phyloP scores from a whole-genome alignment of 2,329 filamentous ascomycete genomes.

The Fonsecaea monophora region DNA sequence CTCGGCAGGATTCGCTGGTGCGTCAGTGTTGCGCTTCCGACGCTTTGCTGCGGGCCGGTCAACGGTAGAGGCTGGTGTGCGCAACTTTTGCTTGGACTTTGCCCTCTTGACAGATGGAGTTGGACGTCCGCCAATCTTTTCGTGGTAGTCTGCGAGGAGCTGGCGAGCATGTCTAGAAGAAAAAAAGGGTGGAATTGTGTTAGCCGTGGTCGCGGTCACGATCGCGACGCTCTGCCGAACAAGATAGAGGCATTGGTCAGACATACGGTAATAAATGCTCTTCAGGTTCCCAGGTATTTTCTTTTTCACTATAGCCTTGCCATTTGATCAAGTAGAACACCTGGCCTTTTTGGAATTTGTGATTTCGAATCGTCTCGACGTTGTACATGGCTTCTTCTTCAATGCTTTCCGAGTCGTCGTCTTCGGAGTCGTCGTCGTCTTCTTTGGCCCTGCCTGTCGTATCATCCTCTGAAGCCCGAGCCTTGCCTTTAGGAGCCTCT shows the following conservation, averaged over 20 bases:
- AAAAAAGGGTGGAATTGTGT: background rate
- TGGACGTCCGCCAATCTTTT: conserved; percentile 52
- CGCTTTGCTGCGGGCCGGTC: conserved; percentile 34
- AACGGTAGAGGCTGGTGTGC: conserved; percentile 37
- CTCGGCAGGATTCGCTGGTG: conserved; percentile 35
- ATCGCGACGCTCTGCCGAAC: background rate
- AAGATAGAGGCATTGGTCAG: background rate
- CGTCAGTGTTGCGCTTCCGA: conserved; percentile 40
- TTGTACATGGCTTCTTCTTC: conserved; percentile 24
- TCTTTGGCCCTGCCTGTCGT: conserved; percentile 47
- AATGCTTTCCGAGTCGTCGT: conserved; percentile 44
- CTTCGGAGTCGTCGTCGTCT: conserved; percentile 48
- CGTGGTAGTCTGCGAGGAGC: conserved; percentile 51
- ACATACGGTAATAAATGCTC: conserved; percentile 50
- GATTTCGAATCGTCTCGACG: conserved; percentile 23
- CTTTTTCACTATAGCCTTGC: conserved; percentile 54
- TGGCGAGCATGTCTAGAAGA: conserved; percentile 46
- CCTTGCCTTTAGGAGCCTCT: conserved; percentile 41
- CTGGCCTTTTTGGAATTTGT: conserved; percentile 13
- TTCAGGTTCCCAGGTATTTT: conserved; percentile 56
- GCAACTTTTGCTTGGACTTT: conserved; percentile 40
- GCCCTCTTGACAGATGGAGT: conserved; percentile 33
- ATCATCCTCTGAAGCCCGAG: conserved; percentile 47
- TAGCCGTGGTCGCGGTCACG: background rate
- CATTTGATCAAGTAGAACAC: conserved; percentile 55